Evolutionary conservation across 169 alveolate species (phyloP), one percentile per base, ranked within the genome.

Genomic region (Eimeria maxima): DNA sequence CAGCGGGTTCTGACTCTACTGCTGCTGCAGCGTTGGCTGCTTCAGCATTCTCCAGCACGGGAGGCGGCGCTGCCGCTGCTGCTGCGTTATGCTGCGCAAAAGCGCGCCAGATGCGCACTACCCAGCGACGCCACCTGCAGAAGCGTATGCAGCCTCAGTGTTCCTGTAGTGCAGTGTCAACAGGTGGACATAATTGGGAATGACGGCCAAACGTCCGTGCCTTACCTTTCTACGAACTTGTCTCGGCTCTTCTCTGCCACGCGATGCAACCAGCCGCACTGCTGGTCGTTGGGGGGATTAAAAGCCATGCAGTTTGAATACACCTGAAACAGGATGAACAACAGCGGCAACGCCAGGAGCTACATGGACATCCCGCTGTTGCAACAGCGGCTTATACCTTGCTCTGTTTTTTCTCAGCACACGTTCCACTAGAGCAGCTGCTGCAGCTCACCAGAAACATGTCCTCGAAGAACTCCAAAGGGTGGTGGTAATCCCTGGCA

Each of bases 211-310:
- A 60, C 24, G n/a, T 4, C 67, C 45, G 4, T 20, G 33, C 83
- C n/a, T 18, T 44, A 92, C 84, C 89, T 76, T 57, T 92, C 95
- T n/a, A 92, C 42, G 47, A 92, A 92, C 63, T 80, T 76, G 69
- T 78, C 92, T 16, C 89, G 50, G 83, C 89, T 81, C 86, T 45
- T 76, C 92, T 74, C 67, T 18, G 92, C 95, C 74, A 78, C 95
- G 20, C 89, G 91, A 38, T 92, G 95, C 95, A 92, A 47, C 95
- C 95, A 92, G 65, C 95, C 95, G 45, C 95, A 78, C 73, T 92
- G 91, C 71, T 76, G 91, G 86, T 92, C 95, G 92, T 76, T 81
- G 24, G 71, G 95, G 60, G 95, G 95, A 55, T 92, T 92, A 74
- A 92, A 92, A n/a, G 83, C 80, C 95, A 92, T 92, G 95, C 95